phyloP scores from a whole-genome alignment of 208 protist genomes.

The Zelonia costaricensis region DNA sequence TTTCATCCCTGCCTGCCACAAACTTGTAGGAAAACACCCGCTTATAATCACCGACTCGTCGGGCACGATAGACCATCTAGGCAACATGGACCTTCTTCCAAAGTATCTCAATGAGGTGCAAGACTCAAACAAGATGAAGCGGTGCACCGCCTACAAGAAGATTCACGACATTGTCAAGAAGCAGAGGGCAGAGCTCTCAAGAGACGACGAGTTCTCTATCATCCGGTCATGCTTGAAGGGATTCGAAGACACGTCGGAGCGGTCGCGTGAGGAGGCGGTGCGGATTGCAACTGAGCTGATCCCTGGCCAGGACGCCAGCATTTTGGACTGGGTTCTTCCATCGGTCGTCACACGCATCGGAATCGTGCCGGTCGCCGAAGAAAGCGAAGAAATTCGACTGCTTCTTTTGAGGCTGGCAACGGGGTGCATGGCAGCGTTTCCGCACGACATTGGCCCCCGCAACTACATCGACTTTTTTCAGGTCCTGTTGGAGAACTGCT shows the following conservation, averaged over 20 bases:
- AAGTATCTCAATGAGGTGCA: slow-evolving; percentile 78
- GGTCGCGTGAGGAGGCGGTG: slow-evolving; percentile 78
- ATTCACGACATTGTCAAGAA: slow-evolving; percentile 38
- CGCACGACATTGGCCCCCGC: slow-evolving; percentile 83
- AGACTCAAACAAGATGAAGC: slow-evolving; percentile 66
- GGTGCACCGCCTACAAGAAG: slow-evolving; percentile 65
- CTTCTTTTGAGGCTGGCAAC: slow-evolving; percentile 60
- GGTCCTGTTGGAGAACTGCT: slow-evolving; percentile 84
- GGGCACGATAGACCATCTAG: neutral
- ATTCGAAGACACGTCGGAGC: slow-evolving; percentile 80
- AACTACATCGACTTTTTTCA: slow-evolving; percentile 91
- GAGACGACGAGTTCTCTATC: slow-evolving; percentile 55
- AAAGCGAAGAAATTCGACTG: slow-evolving; percentile 84
- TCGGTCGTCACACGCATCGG: slow-evolving; percentile 84
- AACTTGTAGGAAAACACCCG: too few species aligned
- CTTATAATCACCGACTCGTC: too few species aligned
- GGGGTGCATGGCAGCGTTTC: slow-evolving; percentile 80
- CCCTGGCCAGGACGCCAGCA: slow-evolving; percentile 39
- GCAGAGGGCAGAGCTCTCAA: slow-evolving; percentile 5
- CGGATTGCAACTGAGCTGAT: slow-evolving; percentile 46
- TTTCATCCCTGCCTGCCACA: too few species aligned
- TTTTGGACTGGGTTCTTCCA: slow-evolving; percentile 90
- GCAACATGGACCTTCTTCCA: slow-evolving; percentile 71
- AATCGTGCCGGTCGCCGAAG: slow-evolving; percentile 63
- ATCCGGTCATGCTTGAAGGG: slow-evolving; percentile 62